Evolutionary conservation across 768 basidiomycete genomes (phyloP).

Genomic region (Pleurotus tuoliensis): DNA sequence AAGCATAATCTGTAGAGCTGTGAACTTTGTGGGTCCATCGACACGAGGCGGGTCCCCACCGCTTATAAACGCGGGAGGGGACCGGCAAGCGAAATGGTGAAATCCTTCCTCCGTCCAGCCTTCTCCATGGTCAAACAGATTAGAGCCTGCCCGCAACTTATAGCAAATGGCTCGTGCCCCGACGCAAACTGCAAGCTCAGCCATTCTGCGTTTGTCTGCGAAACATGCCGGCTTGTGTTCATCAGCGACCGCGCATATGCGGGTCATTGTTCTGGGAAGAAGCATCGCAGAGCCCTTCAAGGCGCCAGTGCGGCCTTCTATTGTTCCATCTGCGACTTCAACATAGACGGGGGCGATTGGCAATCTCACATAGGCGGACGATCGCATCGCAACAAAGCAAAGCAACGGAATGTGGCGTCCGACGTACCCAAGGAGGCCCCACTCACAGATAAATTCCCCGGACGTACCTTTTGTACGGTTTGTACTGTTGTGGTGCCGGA

Average conservation of each 20-base stretch:
- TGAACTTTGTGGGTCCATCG: neutral
- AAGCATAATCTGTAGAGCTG: no score
- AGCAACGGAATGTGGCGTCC: constrained; percentile 17
- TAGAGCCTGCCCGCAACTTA: neutral
- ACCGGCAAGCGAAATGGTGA: neutral
- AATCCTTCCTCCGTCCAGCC: neutral
- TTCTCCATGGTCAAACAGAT: constrained; percentile 2
- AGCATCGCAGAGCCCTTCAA: constrained; percentile 23
- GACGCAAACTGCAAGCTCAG: neutral
- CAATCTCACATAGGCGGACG: constrained; percentile 9
- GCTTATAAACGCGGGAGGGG: neutral
- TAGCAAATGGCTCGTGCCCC: constrained; percentile 13
- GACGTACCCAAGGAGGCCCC: constrained; percentile 27
- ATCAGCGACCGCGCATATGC: constrained; percentile 14
- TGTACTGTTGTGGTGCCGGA: constrained; percentile 22
- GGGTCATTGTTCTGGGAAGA: constrained; percentile 24
- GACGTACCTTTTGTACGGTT: constrained; percentile 21
- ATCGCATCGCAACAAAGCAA: constrained; percentile 16
- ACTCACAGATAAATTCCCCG: constrained; percentile 5
- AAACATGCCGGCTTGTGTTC: constrained; percentile 31
- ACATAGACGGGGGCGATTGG: constrained; percentile 22
- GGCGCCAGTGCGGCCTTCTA: constrained; percentile 16
- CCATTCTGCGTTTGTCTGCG: constrained; percentile 1
- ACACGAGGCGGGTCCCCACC: neutral
- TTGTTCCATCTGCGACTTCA: constrained; percentile 29